Evolutionary conservation across 1,284 basidiomycete species (phyloP), one percentile per base, ranked within the genome.

Genomic region (Prillingera fragicola): DNA sequence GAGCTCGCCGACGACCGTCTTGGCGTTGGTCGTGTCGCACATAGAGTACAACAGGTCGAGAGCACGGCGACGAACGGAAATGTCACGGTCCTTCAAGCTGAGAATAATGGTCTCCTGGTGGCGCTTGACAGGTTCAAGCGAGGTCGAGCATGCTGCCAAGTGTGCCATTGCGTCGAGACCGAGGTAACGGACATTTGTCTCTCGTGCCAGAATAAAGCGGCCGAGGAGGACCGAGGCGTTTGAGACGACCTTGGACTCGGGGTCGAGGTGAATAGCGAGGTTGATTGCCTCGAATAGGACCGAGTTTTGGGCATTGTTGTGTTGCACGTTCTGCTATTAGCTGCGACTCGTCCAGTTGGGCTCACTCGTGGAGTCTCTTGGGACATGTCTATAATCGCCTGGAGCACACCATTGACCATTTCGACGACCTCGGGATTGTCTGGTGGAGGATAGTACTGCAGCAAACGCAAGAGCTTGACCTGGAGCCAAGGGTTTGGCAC

Each of bases 81-180:
- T 97, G 69, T 99, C 95, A 63, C 91, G 89, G 74, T 99, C 95
- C 32, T 91, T 83, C 19, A 99, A 77, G 10, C 88, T 90, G 18
- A 90, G 74, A 48, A 97, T 94, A 68, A 98, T 97, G 17, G 90
- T 96, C 46, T 82, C 83, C 69, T 97, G 92, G 62, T 98, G 94
- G 65, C 83, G 83, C 75, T 98, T 97, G 70, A 99, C 85, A 3
- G 90, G 83, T 22, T 85, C 85, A 18, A 98, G 77, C 9, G 87
- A 87, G 49, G 89, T 88, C 25, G 87, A 86, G 37, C 88, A 83
- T 1, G 91, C 92, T 7, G 95, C 95, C 9, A 98, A 80, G 73
- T 97, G 92, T 6, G 95, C 91, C 87, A 99, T 92, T 17, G 91
- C 95, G 67, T 98, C 95, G 42, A 99, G 78, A 19, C 94, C 92